Evolutionary conservation across 257 asterid species (phyloP).

Genomic region (Solanum pinnatisectum): DNA sequence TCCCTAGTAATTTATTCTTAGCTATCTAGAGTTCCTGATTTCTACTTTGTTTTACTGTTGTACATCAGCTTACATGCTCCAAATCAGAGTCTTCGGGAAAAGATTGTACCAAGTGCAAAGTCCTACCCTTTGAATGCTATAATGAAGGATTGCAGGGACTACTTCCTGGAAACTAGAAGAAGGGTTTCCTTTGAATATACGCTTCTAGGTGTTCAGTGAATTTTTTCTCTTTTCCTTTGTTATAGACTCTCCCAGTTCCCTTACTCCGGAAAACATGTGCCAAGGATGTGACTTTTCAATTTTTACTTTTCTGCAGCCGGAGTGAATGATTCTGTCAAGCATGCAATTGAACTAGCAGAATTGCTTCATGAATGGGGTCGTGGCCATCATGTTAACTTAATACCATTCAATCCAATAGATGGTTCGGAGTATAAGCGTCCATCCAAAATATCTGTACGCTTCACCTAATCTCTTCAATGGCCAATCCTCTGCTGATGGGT

Average conservation of each 20-base stretch:
- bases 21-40: not conserved
- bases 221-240: not conserved
- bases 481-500: not conserved
- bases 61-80: slow-evolving; percentile 82
- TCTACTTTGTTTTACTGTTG: slow-evolving; percentile 4
- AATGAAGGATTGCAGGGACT: slow-evolving; percentile 91
- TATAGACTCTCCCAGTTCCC: not conserved
- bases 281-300: not conserved
- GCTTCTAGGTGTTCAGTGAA: slow-evolving; percentile 48
- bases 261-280: not conserved
- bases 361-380: slow-evolving; percentile 84
- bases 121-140: slow-evolving; percentile 85
- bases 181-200: slow-evolving; percentile 93
- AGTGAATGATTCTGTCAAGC: slow-evolving; percentile 61
- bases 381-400: slow-evolving; percentile 83
- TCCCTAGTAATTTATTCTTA: not conserved
- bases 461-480: not conserved
- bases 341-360: slow-evolving; percentile 73
- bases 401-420: slow-evolving; percentile 80
- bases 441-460: slow-evolving; percentile 53
- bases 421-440: slow-evolving; percentile 80
- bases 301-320: slow-evolving; percentile 52
- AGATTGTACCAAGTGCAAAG: slow-evolving; percentile 86
- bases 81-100: slow-evolving; percentile 81
- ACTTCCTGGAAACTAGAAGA: slow-evolving; percentile 68